Base-by-base conservation (phyloP, 2,329 filamentous ascomycete species). In the Neonectria hederae region DNA sequence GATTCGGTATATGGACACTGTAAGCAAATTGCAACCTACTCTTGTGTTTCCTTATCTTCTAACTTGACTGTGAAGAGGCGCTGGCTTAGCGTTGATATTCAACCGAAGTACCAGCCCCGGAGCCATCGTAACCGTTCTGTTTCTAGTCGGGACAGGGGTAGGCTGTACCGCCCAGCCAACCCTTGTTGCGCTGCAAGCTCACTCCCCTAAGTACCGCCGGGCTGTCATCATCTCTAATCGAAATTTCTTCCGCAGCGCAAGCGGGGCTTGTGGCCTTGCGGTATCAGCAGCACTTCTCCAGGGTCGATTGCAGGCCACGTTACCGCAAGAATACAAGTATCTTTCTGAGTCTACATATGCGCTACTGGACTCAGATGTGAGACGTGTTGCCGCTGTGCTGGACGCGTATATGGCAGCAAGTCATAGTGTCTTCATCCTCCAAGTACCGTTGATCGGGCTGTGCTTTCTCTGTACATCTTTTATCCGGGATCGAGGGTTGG, bases 221-320 rank as follows among this genome's bases (percentile, higher is more conserved):
- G 88, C 89, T 1, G 84, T 90, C 1, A 83, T 89, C 21, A 90
- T 89, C 38, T 87, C 86, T 2, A 84, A 85, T 55, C 82, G 88
- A 1, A 90, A 90, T 68, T 90, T 90, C 72, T 81, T 89, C 64
- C 83, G 89, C 8, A 85, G 83, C 51, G 77, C 87, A 4, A 88
- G 89, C 10, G 88, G 70, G 13, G 87, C 24, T 81, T 80, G 83
- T 14, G 87, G 88, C 0, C 81, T 90, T 0, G 87, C 86, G 0
- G 77, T 89, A 9, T 86, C 84, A 0, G 86, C 86, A 1, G 85
- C 86, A 2, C 77, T 89, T 2, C 68, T 80, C 10, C 78, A 79
- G 53, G 75, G 74, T 2, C 67, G 72, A 2, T 61, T 79, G 14
- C 64, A 72, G 22, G 65, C 65, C 0, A 67, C 69, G 2, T 66